Base-by-base conservation (phyloP, 768 basidiomycete genomes). In the Hebeloma cylindrosporum region DNA sequence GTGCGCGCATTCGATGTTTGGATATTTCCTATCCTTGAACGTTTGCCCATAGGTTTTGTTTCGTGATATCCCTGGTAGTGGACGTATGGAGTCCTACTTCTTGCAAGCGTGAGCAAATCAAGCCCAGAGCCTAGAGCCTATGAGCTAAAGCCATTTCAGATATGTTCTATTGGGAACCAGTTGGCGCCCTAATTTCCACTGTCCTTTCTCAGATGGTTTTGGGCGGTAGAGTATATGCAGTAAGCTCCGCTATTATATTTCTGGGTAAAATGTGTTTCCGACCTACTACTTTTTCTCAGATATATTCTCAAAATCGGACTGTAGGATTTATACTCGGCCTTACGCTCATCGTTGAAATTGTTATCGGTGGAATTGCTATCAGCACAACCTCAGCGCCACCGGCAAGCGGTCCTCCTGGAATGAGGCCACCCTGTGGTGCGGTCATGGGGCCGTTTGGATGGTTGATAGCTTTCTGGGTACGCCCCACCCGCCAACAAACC, bases 381-480 rank as follows among this genome's bases (percentile, higher is more conserved):
- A 48, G 51, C 28, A 61, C 58, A 1, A 43, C 43, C 6, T 47
- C 46, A 6, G 46, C 53, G 14, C 54, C 47, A 32, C 46, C 51
- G 13, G 29, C 37, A 13, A 45, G 29, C 14, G 51, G 33, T 7
- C 42, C 51, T 8, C 40, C 54, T 26, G 51, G 46, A n/a, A 39
- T 51, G 5, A 41, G 28, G 14, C 41, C 50, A 3, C 58, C 58
- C 2, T 61, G 60, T 11, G 53, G 52, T 5, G 58, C 57, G 9
- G 26, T 45, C 4, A 52, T 60, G 25, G 52, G 58, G 9, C 58
- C 58, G 1, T 41, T 45, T 13, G 51, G 51, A 7, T 61, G 56
- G 56, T 35, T 60, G 10, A 28, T 61, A 16, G 47, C 39, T 4
- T 60, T 58, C 35, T 61, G 60, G 58, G 60, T 61, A 51, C 38